Conservation (phyloP, 2,329 filamentous ascomycete species). For the Corynespora cassiicola region DNA sequence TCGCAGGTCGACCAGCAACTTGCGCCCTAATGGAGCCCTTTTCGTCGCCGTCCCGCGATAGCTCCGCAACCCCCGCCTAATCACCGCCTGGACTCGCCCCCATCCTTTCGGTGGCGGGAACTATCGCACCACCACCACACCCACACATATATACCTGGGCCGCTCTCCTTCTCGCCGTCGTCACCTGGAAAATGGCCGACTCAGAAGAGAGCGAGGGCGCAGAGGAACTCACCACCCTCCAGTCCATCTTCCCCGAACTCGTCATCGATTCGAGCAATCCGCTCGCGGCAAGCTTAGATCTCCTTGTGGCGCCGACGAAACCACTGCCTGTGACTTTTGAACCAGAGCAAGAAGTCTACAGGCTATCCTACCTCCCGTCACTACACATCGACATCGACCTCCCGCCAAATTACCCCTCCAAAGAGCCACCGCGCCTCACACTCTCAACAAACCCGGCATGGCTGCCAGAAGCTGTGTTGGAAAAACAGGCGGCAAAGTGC, state of each 20-base stretch:
- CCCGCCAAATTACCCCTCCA: slow-evolving; percentile 62
- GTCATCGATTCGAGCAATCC: slow-evolving; percentile 53
- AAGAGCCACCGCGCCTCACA: slow-evolving; percentile 57
- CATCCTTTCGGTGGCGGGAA: no score
- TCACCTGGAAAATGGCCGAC: slow-evolving; percentile 31
- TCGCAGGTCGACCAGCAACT: no score
- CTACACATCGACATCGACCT: slow-evolving; percentile 60
- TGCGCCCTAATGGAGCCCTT: no score
- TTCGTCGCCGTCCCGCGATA: no score
- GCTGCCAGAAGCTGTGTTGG: slow-evolving; percentile 56
- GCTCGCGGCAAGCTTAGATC: slow-evolving; percentile 57
- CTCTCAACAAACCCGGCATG: slow-evolving; percentile 59
- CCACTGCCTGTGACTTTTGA: slow-evolving; percentile 51
- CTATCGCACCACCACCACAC: no score
- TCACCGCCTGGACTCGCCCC: no score
- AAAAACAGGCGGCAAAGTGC: slow-evolving; percentile 55
- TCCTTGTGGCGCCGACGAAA: slow-evolving; percentile 61
- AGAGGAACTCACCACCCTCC: slow-evolving; percentile 65
- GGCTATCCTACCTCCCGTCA: slow-evolving; percentile 63
- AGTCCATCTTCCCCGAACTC: slow-evolving; percentile 69
- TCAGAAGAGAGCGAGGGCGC: slow-evolving; percentile 62
- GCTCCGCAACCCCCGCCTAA: slow-evolving; percentile 1
- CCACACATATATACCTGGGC: neutral
- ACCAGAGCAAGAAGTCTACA: slow-evolving; percentile 47
- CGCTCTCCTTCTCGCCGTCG: neutral